These are phyloP conservation scores for Coemansia sp. DNA, from an alignment of 192 early-diverging fungal genomes.

Conservation along the genomic window DNA sequence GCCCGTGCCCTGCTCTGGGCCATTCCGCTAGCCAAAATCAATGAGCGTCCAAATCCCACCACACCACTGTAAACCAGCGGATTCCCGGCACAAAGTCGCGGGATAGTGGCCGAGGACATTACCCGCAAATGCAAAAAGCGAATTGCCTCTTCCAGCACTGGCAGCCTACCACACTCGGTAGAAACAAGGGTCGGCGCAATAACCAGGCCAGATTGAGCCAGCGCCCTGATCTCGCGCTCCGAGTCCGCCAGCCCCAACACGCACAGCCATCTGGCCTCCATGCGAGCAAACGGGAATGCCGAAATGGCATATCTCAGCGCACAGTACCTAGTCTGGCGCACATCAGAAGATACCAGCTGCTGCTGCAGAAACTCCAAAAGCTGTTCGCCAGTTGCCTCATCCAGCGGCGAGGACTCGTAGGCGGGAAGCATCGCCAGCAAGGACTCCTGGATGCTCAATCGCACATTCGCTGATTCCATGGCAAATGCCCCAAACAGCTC, in stretches of 20 bases:
- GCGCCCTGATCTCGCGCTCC: conserved; percentile 27
- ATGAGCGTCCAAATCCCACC: conserved; percentile 32
- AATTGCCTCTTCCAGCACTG: conserved; percentile 17
- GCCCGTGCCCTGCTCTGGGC: neutral
- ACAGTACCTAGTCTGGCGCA: conserved; percentile 59
- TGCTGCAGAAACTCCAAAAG: conserved; percentile 57
- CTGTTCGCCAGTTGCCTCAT: conserved; percentile 5
- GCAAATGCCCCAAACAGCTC: conserved; percentile 70
- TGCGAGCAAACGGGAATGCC: conserved; percentile 58
- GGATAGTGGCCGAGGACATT: neutral
- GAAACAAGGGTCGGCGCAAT: conserved; percentile 5
- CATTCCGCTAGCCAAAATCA: conserved; percentile 31
- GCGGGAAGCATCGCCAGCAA: conserved; percentile 73
- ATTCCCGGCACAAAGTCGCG: neutral
- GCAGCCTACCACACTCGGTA: conserved; percentile 2
- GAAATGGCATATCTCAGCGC: conserved; percentile 63
- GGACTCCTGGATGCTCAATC: conserved; percentile 79
- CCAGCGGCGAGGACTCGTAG: conserved; percentile 42
- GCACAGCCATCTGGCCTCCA: conserved; percentile 63
- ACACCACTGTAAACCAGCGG: conserved; percentile 17
- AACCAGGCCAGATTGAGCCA: conserved; percentile 28
- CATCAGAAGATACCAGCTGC: conserved; percentile 45
- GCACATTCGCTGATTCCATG: conserved; percentile 56
- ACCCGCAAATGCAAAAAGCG: conserved; percentile 11
- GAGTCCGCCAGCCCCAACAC: conserved; percentile 51